These are phyloP conservation scores for Gossypium herbaceum DNA, from an alignment of 345 rosid species.

Conservation along the genomic window DNA sequence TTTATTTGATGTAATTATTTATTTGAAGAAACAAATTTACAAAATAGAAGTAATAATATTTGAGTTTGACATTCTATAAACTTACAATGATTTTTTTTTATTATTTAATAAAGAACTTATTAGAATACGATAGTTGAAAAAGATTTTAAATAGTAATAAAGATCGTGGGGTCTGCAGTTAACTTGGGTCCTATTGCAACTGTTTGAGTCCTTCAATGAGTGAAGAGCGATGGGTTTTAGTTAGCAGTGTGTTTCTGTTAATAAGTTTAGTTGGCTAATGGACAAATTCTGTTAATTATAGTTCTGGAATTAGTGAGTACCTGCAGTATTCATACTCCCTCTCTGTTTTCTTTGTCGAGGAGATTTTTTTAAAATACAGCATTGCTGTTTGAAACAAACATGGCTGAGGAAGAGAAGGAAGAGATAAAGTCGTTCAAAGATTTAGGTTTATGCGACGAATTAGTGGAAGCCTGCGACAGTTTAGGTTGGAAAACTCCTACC, in stretches of 20 bases:
- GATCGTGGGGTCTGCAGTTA: slow-evolving; percentile 26
- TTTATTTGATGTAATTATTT: too few species aligned
- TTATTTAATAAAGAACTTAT: too few species aligned
- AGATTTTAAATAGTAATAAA: slow-evolving; percentile 43
- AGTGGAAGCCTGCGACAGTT: slow-evolving; percentile 62
- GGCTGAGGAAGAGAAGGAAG: slow-evolving; percentile 46
- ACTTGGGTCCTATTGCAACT: slow-evolving; percentile 36
- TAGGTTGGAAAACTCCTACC: slow-evolving; percentile 74
- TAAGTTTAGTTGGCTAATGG: background rate
- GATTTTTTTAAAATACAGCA: too few species aligned
- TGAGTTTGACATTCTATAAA: too few species aligned
- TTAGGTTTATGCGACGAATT: slow-evolving; percentile 69
- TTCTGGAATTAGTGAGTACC: background rate
- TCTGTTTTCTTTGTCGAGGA: too few species aligned
- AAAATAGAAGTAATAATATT: too few species aligned
- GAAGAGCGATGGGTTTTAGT: background rate
- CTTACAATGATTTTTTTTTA: too few species aligned
- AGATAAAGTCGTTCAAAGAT: slow-evolving; percentile 59
- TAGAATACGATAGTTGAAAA: too few species aligned
- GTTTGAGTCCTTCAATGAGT: slow-evolving; percentile 22
- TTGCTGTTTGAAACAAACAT: background rate
- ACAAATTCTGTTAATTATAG: background rate
- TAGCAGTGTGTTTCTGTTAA: slow-evolving; percentile 1
- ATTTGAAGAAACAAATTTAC: too few species aligned
- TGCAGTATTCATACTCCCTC: background rate